Conservation (phyloP, 805 yeast genomes). For the Lipomyces oligophaga region DNA sequence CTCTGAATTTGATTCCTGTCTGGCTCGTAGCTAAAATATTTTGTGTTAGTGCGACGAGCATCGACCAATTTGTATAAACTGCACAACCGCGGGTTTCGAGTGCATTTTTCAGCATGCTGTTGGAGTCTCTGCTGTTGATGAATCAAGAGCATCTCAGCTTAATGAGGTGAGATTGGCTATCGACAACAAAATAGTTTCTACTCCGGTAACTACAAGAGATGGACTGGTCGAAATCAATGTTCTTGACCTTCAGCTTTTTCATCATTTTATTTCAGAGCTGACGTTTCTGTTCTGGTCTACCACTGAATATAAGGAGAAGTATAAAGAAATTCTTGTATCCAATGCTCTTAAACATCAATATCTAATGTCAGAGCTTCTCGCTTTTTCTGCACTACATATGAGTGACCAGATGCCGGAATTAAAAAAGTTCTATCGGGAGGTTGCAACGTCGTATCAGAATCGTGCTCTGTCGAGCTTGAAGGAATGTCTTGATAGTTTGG, state of each 20-base stretch:
- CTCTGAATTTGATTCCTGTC: not conserved
- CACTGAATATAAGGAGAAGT: no score
- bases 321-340: not conserved
- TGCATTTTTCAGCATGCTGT: not conserved
- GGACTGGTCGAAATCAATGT: no score
- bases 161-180: no score
- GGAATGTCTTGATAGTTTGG: not conserved
- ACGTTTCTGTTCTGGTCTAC: no score
- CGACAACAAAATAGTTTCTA: no score
- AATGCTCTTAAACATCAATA: not conserved
- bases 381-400: not conserved
- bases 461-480: not conserved
- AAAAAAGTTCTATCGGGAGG: not conserved
- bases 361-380: not conserved
- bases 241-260: no score
- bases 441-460: not conserved
- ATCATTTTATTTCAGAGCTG: no score
- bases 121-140: no score
- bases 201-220: no score
- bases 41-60: not conserved
- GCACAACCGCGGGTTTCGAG: not conserved
- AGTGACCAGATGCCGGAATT: not conserved
- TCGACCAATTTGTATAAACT: not conserved
- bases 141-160: no score
- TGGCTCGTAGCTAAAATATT: slow-evolving; percentile 1